Conservation (phyloP, 2,329 filamentous ascomycete species). For the Penicillium oxalicum region DNA sequence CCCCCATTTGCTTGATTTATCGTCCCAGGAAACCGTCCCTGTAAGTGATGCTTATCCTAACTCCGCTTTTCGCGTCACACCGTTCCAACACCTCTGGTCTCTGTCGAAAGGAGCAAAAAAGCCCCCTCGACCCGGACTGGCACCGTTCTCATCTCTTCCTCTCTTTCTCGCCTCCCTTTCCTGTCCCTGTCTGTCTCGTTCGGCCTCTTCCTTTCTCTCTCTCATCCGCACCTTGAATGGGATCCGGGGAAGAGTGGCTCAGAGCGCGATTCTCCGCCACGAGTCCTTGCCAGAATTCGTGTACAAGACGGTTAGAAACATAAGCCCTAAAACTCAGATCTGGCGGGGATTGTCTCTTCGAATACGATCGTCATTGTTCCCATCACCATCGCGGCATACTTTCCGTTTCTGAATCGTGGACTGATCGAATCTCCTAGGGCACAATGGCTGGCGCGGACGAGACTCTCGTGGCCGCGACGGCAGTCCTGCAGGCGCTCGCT, state of each 20-base stretch:
- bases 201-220: too few species aligned
- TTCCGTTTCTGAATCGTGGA: not conserved
- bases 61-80: conserved; percentile 10
- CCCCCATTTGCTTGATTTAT: conserved; percentile 16
- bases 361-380: not conserved
- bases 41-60: conserved; percentile 16
- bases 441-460: conserved; percentile 45
- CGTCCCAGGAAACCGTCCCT: conserved; percentile 25
- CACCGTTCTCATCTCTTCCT: not conserved
- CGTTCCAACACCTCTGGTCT: conserved; percentile 5
- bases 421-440: conserved; percentile 24
- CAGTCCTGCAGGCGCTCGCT: conserved; percentile 43
- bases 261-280: too few species aligned
- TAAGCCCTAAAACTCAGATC: too few species aligned
- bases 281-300: too few species aligned
- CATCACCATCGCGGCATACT: not conserved
- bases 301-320: too few species aligned
- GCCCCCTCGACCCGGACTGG: not conserved
- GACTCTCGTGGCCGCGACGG: conserved; percentile 43
- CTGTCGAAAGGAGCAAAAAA: not conserved
- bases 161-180: too few species aligned
- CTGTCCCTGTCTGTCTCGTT: too few species aligned
- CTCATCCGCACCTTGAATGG: too few species aligned
- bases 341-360: too few species aligned
- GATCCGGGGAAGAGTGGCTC: too few species aligned